Evolutionary conservation across 495 filamentous ascomycete genomes (phyloP).

Genomic region (Penicillium riverlandense): DNA sequence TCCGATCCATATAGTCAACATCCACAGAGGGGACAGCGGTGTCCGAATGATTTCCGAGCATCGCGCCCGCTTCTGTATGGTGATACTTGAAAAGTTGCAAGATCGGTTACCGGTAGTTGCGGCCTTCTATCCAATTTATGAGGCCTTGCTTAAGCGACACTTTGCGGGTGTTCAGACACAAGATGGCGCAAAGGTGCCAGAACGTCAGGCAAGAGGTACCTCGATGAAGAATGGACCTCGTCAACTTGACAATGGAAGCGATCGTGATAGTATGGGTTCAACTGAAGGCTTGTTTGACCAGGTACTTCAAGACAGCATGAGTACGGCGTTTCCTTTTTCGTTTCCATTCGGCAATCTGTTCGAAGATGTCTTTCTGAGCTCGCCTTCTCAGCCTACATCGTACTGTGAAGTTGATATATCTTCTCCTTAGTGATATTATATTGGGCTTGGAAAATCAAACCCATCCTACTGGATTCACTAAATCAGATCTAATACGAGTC

Average conservation of each 20-base stretch:
- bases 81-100: constrained; percentile 5
- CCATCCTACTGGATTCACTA: no score
- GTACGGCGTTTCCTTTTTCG: constrained; percentile 3
- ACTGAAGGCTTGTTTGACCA: neutral
- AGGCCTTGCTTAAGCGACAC: constrained; percentile 1
- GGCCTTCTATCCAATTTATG: constrained; percentile 5
- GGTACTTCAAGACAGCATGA: neutral
- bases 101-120: constrained; percentile 5
- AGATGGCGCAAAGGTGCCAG: neutral
- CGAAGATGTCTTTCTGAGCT: constrained; percentile 2
- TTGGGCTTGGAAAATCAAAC: no score
- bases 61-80: constrained; percentile 17
- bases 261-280: neutral
- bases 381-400: neutral
- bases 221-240: no score
- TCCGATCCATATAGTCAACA: constrained; percentile 14
- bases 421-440: no score
- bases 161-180: neutral
- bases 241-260: neutral
- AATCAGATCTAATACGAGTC: no score
- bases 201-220: neutral
- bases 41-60: constrained; percentile 11
- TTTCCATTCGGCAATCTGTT: constrained; percentile 5
- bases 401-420: neutral
- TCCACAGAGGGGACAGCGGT: constrained; percentile 3